Conservation (phyloP, 495 filamentous ascomycete species). For the Daldinia vernicosa region DNA sequence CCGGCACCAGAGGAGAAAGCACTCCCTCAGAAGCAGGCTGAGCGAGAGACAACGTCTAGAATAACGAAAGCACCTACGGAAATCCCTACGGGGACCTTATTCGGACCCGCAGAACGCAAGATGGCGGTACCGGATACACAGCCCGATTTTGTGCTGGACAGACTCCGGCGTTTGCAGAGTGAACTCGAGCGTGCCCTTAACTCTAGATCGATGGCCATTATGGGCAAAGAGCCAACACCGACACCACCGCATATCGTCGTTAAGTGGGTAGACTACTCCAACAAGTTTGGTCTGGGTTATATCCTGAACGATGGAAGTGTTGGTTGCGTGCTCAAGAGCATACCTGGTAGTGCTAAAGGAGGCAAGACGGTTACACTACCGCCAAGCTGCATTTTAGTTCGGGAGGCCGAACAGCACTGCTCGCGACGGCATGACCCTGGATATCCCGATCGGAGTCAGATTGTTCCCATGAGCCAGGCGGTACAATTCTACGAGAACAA, state of each 20-base stretch:
- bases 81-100: constrained; percentile 48
- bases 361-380: constrained; percentile 61
- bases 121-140: constrained; percentile 58
- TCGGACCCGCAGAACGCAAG: constrained; percentile 60
- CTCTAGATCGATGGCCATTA: constrained; percentile 59
- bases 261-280: constrained; percentile 96
- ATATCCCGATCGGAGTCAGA: constrained; percentile 69
- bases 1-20: constrained; percentile 6
- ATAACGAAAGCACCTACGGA: constrained; percentile 3
- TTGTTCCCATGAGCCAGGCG: constrained; percentile 69
- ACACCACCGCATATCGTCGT: constrained; percentile 68
- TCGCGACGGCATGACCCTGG: constrained; percentile 61
- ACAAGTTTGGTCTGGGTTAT: constrained; percentile 88
- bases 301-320: constrained; percentile 85
- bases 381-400: constrained; percentile 73
- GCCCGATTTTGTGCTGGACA: constrained; percentile 62
- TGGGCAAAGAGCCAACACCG: constrained; percentile 52
- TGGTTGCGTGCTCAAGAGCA: constrained; percentile 76
- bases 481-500: constrained; percentile 85
- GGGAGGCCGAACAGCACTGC: constrained; percentile 68
- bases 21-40: neutral
- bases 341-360: constrained; percentile 56
- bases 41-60: constrained; percentile 6
- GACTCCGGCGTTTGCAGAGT: constrained; percentile 58
- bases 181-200: constrained; percentile 68